Base-by-base conservation (phyloP, 176 grass and related monocot genomes). In the Oryza coarctata region DNA sequence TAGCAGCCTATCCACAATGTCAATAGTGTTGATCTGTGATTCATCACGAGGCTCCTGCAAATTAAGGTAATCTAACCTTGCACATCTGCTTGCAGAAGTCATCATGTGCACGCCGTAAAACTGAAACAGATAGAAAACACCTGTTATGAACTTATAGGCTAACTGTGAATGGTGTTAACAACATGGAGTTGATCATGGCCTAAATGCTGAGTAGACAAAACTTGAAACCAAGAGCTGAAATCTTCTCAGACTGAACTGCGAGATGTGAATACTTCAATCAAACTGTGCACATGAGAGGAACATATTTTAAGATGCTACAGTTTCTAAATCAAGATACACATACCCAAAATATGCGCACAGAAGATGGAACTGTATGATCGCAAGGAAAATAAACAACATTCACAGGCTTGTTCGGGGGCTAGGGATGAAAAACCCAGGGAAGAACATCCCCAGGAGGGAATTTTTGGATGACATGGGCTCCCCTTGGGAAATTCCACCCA, bases 11-110 rank as follows among this genome's bases (percentile, higher is more conserved):
- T 94, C 87, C 52, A 94, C 86, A 76, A 82, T 31, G 29, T 79
- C 69, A 83, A 94, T 71, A 82, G 92, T 87, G 89, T 73, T 85
- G 61, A 73, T 84, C 73, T 87, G 89, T 73, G 89, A 91, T 38
- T 22, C 73, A 79, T 89, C 87, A 38, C 89, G 82, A 40, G 92
- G 89, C 68, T 94, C 92, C 61, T 94, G 89, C 7, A 84, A 94
- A 75, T 62, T 76, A 74, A 91, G 35, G 79, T 94, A 94, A 58
- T 81, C 83, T 79, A 94, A 89, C 35, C 81, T 81, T 85, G 63
- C 43, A 62, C 9, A 17, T 43, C 52, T 74, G 62, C 20, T 68
- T 82, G 57, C 0, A 11, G 71, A 72, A 68, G 60, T 73, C 67
- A 82, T 73, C 57, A 61, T 77, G 30, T 47, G 8, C 45, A 61